phyloP scores from a whole-genome alignment of 1,284 basidiomycete genomes.

The Marasmius sp. region DNA sequence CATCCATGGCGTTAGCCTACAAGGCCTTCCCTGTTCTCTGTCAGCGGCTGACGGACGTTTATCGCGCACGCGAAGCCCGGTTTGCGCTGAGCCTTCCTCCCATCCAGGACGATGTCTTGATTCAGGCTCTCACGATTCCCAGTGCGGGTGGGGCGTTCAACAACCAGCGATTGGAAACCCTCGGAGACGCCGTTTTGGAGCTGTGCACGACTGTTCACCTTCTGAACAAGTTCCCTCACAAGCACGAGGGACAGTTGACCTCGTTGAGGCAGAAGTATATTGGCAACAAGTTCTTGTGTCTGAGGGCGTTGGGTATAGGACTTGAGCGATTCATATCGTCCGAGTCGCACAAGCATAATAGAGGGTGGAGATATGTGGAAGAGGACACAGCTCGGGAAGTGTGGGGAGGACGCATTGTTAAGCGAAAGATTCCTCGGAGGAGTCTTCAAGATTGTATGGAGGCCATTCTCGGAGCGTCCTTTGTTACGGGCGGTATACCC shows the following conservation, averaged over 20 bases:
- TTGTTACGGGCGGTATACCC: slow-evolving; percentile 65
- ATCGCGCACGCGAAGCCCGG: slow-evolving; percentile 54
- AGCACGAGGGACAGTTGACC: slow-evolving; percentile 81
- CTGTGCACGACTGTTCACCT: slow-evolving; percentile 73
- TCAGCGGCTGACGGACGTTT: slow-evolving; percentile 61
- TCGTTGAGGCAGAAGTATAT: slow-evolving; percentile 61
- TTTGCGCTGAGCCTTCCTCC: slow-evolving; percentile 56
- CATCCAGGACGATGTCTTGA: slow-evolving; percentile 54
- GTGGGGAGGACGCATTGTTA: slow-evolving; percentile 26
- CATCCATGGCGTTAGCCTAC: slow-evolving; percentile 48
- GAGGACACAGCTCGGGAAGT: slow-evolving; percentile 34
- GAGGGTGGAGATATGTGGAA: slow-evolving; percentile 59
- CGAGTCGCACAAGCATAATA: slow-evolving; percentile 50
- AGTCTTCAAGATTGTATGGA: slow-evolving; percentile 87
- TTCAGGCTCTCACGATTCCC: slow-evolving; percentile 76
- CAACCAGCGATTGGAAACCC: slow-evolving; percentile 82
- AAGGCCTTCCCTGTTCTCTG: slow-evolving; percentile 64
- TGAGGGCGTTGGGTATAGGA: slow-evolving; percentile 61
- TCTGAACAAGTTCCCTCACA: slow-evolving; percentile 69
- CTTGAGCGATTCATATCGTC: slow-evolving; percentile 64
- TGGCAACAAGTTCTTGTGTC: slow-evolving; percentile 67
- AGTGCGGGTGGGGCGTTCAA: slow-evolving; percentile 59
- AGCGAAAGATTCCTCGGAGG: slow-evolving; percentile 54
- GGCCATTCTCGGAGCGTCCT: slow-evolving; percentile 74
- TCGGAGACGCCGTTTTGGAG: slow-evolving; percentile 82